Evolutionary conservation across 257 asterid genomes (phyloP).

Genomic region (Penstemon davidsonii): DNA sequence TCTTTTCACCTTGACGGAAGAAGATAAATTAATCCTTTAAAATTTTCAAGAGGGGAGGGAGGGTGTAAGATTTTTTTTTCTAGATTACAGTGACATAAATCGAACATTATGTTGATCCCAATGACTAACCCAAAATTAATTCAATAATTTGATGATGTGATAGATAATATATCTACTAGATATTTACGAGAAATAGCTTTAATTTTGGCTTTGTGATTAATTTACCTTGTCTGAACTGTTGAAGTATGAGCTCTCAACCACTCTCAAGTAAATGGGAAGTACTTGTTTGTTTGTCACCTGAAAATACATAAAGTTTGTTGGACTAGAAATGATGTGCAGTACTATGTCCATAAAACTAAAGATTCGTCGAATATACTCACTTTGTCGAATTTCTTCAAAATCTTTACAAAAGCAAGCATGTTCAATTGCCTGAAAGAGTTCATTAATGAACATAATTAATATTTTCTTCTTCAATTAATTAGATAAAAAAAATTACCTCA

Average conservation of each 20-base stretch:
- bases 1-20: too few species aligned
- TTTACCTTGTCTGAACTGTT: conserved; percentile 93
- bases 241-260: conserved; percentile 89
- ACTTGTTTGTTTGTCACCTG: conserved; percentile 88
- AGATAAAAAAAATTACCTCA: too few species aligned
- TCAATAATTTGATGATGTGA: too few species aligned
- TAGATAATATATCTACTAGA: too few species aligned
- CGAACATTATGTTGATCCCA: too few species aligned
- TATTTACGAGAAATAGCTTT: neutral
- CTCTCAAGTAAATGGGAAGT: conserved; percentile 83
- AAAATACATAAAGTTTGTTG: conserved; percentile 30
- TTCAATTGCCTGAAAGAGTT: conserved; percentile 65
- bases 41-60: too few species aligned
- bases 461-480: neutral
- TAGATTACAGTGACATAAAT: too few species aligned
- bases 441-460: neutral
- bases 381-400: conserved; percentile 93
- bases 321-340: conserved; percentile 9
- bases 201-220: conserved; percentile 3
- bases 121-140: too few species aligned
- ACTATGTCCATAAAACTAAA: neutral
- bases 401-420: conserved; percentile 91
- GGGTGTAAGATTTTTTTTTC: too few species aligned
- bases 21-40: too few species aligned
- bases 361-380: conserved; percentile 41